These are phyloP conservation scores for Penicillium daleae DNA, from an alignment of 495 filamentous ascomycete genomes.

Conservation along the genomic window DNA sequence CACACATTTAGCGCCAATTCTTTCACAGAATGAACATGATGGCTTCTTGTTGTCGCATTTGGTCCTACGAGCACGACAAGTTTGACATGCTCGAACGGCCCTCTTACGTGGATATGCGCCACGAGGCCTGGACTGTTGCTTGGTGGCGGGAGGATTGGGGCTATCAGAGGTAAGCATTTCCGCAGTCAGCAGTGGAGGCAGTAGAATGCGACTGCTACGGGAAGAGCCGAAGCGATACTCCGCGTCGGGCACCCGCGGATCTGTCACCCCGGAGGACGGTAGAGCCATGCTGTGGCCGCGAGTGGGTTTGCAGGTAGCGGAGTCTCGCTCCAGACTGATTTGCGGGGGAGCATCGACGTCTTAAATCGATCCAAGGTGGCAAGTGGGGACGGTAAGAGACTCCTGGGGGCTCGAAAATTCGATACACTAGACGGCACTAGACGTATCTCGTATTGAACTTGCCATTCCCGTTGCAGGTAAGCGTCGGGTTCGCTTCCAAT, in stretches of 20 bases:
- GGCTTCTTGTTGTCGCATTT: slow-evolving; percentile 20
- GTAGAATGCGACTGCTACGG: neutral
- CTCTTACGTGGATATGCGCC: slow-evolving; percentile 15
- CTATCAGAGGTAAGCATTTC: neutral
- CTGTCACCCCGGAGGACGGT: neutral
- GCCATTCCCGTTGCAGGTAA: neutral
- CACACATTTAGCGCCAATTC: slow-evolving; percentile 13
- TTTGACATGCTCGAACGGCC: slow-evolving; percentile 19
- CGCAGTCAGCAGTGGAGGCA: neutral
- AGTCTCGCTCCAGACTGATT: neutral
- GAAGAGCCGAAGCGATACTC: slow-evolving; percentile 1
- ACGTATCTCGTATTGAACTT: neutral
- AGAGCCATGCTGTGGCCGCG: neutral
- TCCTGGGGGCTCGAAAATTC: neutral
- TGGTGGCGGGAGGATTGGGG: neutral
- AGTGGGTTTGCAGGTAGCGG: neutral
- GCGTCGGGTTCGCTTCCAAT: neutral
- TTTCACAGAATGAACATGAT: slow-evolving; percentile 14
- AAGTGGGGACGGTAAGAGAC: neutral
- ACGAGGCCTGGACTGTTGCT: neutral
- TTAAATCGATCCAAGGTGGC: neutral
- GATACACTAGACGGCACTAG: neutral
- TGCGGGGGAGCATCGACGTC: neutral
- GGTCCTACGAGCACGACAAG: slow-evolving; percentile 13
- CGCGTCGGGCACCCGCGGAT: neutral